phyloP scores from a whole-genome alignment of 2,329 filamentous ascomycete genomes.

The Grosmannia huntii region DNA sequence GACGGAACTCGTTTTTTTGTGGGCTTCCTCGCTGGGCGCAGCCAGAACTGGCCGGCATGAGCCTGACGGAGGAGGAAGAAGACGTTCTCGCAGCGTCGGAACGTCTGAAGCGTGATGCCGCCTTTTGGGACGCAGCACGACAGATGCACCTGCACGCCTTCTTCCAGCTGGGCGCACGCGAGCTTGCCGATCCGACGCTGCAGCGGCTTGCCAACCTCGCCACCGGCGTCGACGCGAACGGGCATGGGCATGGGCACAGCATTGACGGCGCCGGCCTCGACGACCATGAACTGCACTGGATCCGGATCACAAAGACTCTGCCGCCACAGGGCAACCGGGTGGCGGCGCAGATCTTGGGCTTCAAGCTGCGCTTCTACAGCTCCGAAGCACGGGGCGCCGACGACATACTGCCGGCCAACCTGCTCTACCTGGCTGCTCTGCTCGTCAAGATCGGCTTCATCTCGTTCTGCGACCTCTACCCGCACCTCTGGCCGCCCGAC shows the following conservation, averaged over 20 bases:
- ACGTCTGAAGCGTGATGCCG: constrained; percentile 52
- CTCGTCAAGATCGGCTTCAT: constrained; percentile 97
- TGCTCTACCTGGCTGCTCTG: constrained; percentile 82
- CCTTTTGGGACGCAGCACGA: constrained; percentile 73
- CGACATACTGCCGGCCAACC: constrained; percentile 77
- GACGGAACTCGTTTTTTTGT: constrained; percentile 34
- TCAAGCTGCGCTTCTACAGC: constrained; percentile 93
- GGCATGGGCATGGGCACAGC: constrained; percentile 13
- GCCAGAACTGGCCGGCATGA: constrained; percentile 53
- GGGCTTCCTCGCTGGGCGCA: constrained; percentile 79
- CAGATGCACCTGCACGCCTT: constrained; percentile 70
- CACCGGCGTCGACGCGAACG: background rate
- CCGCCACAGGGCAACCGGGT: constrained; percentile 80
- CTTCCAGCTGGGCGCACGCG: constrained; percentile 73
- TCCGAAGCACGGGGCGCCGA: constrained; percentile 58
- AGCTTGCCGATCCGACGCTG: constrained; percentile 46
- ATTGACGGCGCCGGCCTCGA: constrained; percentile 29
- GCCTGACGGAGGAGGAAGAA: constrained; percentile 58
- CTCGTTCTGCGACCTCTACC: constrained; percentile 79
- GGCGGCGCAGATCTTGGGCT: constrained; percentile 87
- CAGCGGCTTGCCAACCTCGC: constrained; percentile 26
- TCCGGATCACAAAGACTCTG: constrained; percentile 64
- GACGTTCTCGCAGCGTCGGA: constrained; percentile 41
- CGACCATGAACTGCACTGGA: constrained; percentile 54
- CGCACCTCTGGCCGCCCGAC: constrained; percentile 79